phyloP scores from a whole-genome alignment of 2,329 filamentous ascomycete genomes.

The Sclerotinia sclerotiorum region DNA sequence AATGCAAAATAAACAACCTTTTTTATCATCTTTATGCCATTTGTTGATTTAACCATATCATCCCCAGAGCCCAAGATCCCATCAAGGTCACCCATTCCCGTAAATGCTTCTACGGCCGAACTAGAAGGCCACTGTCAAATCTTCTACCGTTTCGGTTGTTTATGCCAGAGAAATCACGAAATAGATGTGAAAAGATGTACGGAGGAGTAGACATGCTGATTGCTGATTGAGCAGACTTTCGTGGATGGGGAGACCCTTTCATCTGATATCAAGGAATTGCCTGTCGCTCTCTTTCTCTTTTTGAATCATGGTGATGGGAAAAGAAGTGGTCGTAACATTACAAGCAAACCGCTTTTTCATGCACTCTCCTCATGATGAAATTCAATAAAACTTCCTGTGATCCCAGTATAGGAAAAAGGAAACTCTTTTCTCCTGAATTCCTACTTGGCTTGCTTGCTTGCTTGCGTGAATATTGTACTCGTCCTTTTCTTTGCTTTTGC shows the following conservation, averaged over 20 bases:
- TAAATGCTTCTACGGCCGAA: background rate
- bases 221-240: background rate
- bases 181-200: background rate
- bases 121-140: slow-evolving; percentile 17
- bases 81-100: background rate
- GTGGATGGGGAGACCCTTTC: background rate
- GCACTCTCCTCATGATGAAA: background rate
- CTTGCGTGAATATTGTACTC: background rate
- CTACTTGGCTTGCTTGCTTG: background rate
- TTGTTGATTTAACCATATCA: slow-evolving; percentile 3
- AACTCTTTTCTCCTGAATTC: background rate
- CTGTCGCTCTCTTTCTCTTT: background rate
- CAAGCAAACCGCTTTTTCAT: background rate
- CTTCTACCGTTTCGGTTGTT: background rate
- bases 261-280: slow-evolving; percentile 15
- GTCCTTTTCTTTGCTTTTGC: background rate
- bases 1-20: slow-evolving; percentile 17
- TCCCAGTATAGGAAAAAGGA: background rate
- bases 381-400: slow-evolving; percentile 7
- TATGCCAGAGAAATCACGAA: slow-evolving; percentile 5
- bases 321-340: background rate
- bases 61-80: background rate
- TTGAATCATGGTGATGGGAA: background rate
- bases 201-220: background rate
- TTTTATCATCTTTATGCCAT: slow-evolving; percentile 14